Conservation (phyloP, 2,329 filamentous ascomycete species). For the Dactylellina drechsleri region DNA sequence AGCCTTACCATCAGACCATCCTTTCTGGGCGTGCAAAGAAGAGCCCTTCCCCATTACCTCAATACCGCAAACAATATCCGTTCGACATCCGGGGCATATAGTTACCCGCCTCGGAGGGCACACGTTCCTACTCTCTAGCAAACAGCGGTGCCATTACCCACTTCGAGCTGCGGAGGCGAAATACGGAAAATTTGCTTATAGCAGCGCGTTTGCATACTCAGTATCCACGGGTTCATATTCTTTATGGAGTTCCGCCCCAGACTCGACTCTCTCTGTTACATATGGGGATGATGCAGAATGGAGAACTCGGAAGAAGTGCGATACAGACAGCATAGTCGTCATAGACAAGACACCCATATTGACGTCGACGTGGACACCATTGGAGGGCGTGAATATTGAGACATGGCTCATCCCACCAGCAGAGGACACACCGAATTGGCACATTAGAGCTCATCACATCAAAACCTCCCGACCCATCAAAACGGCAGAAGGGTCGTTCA, state of each 20-base stretch:
- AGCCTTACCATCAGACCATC: constrained; percentile 74
- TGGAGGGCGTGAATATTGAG: constrained; percentile 70
- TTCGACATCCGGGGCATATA: constrained; percentile 78
- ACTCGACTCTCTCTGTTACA: constrained; percentile 78
- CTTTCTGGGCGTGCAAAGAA: constrained; percentile 78
- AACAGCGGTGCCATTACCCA: constrained; percentile 83
- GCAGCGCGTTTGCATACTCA: constrained; percentile 78
- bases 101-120: constrained; percentile 77
- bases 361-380: constrained; percentile 74
- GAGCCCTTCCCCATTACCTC: constrained; percentile 69
- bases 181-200: constrained; percentile 82
- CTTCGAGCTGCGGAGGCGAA: constrained; percentile 85
- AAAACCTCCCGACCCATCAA: constrained; percentile 70
- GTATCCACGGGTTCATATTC: constrained; percentile 80
- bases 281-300: constrained; percentile 81
- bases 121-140: constrained; percentile 78
- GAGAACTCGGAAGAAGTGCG: constrained; percentile 75
- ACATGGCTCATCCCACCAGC: constrained; percentile 74
- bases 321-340: constrained; percentile 71
- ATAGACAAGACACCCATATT: constrained; percentile 67
- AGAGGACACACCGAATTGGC: constrained; percentile 73
- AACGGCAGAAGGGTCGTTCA: constrained; percentile 80
- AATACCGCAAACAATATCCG: constrained; percentile 70
- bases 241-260: constrained; percentile 79
- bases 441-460: constrained; percentile 73